Conservation (phyloP, 352 stramenopile species). For the Phytophthora constricta region DNA sequence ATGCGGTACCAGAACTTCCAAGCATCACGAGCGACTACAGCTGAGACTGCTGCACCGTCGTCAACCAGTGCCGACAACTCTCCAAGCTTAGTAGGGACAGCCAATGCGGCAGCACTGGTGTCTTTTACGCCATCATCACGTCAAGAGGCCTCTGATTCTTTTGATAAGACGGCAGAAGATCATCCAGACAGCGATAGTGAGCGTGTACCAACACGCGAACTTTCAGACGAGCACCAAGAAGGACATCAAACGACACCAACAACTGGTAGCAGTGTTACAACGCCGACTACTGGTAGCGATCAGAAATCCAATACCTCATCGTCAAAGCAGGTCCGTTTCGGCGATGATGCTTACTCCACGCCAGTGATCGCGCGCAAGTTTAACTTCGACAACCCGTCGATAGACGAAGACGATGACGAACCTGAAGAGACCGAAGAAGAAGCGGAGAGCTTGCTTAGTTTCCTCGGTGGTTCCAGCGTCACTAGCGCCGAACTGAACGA, state of each 20-base stretch:
- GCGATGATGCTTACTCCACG: slow-evolving; percentile 55
- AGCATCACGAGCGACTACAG: slow-evolving; percentile 37
- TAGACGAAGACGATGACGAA: slow-evolving; percentile 53
- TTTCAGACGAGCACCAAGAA: not conserved
- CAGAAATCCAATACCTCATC: slow-evolving; percentile 45
- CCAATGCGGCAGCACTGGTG: not conserved
- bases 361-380: slow-evolving; percentile 65
- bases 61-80: slow-evolving; percentile 23
- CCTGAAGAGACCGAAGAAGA: slow-evolving; percentile 33
- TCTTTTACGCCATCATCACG: slow-evolving; percentile 2
- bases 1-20: slow-evolving; percentile 21
- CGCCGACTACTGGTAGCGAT: slow-evolving; percentile 58
- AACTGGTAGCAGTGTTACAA: slow-evolving; percentile 35
- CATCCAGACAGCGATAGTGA: not conserved
- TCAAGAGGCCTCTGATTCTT: slow-evolving; percentile 3
- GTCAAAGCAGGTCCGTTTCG: slow-evolving; percentile 66
- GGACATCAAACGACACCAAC: slow-evolving; percentile 28
- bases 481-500: slow-evolving; percentile 62
- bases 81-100: not conserved
- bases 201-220: not conserved
- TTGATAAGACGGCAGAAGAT: slow-evolving; percentile 4
- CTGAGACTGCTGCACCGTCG: slow-evolving; percentile 37
- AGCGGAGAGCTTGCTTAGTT: slow-evolving; percentile 47
- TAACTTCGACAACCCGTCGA: slow-evolving; percentile 61
- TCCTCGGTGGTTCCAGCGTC: slow-evolving; percentile 61